A percentile compares a stretch with the other conserved stretches of the same genome.
Conservation (phyloP, 768 basidiomycete species). For the Baorangia bicolor region DNA sequence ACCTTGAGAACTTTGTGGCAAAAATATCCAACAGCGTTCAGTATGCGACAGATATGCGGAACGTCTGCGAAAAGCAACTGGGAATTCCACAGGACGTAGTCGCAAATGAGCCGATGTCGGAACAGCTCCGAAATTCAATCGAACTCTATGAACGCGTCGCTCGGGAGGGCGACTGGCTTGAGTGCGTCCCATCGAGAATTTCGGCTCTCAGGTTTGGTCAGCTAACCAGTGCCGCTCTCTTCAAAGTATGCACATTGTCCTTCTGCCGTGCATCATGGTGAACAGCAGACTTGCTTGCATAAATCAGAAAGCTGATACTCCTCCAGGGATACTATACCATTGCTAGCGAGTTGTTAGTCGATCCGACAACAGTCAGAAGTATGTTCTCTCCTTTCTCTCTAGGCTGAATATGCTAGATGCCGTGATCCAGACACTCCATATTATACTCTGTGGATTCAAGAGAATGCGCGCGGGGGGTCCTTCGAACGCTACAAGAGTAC, state of each 20-base stretch:
- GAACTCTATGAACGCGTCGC: not conserved
- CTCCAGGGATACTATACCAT: not conserved
- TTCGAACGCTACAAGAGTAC: not conserved
- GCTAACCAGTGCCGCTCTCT: not conserved
- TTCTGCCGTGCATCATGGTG: not conserved
- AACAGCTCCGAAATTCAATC: not conserved
- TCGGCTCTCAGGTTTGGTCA: not conserved
- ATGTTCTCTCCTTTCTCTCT: not conserved
- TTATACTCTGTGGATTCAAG: not conserved
- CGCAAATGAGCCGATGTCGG: not conserved
- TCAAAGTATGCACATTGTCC: not conserved
- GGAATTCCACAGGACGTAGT: not conserved
- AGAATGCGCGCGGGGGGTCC: not conserved
- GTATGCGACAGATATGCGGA: not conserved
- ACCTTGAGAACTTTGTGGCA: not conserved
- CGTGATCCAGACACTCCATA: not conserved
- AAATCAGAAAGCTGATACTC: not conserved
- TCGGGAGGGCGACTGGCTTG: not conserved
- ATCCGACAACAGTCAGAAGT: not conserved
- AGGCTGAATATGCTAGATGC: no score
- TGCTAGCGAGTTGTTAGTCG: not conserved
- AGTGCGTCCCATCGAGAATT: not conserved
- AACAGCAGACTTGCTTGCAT: not conserved
- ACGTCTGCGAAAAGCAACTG: not conserved
- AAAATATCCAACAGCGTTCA: not conserved